These are phyloP conservation scores for Silene vulgaris DNA, from an alignment of 179 eudicot species.

Conservation along the genomic window DNA sequence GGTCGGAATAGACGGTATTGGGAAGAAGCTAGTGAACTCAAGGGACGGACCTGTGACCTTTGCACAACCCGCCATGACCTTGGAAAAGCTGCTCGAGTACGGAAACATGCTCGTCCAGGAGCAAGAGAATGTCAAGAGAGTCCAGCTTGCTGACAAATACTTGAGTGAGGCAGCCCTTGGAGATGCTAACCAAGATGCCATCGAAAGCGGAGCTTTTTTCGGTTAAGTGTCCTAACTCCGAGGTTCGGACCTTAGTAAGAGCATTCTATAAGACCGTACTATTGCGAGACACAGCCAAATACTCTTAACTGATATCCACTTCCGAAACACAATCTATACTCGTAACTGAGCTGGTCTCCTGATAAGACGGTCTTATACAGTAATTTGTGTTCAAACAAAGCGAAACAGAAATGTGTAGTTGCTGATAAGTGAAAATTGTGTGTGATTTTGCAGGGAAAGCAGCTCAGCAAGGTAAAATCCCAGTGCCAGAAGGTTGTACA, in stretches of 20 bases:
- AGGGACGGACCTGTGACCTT: constrained; percentile 57
- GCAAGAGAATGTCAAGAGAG: constrained; percentile 85
- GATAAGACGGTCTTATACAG: too few species aligned
- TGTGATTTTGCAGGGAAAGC: constrained; percentile 48
- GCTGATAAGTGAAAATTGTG: not conserved
- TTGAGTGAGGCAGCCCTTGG: constrained; percentile 71
- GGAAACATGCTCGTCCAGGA: constrained; percentile 75
- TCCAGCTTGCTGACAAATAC: constrained; percentile 69
- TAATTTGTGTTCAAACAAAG: too few species aligned
- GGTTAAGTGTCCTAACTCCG: constrained; percentile 38
- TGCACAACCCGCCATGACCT: constrained; percentile 60
- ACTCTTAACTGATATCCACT: too few species aligned
- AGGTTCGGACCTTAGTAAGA: too few species aligned
- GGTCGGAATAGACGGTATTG: constrained; percentile 47
- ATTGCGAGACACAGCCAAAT: too few species aligned
- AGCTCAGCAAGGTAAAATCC: constrained; percentile 59
- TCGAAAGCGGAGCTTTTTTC: constrained; percentile 54
- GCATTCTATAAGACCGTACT: too few species aligned
- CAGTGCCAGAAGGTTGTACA: constrained; percentile 70
- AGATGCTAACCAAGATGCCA: constrained; percentile 65
- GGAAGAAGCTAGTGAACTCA: constrained; percentile 76
- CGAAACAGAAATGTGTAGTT: not conserved
- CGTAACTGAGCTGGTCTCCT: too few species aligned
- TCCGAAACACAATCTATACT: too few species aligned
- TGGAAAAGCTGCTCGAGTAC: constrained; percentile 61